Base-by-base conservation (phyloP, 1,139 yeast genomes). In the Candida neerlandica region DNA sequence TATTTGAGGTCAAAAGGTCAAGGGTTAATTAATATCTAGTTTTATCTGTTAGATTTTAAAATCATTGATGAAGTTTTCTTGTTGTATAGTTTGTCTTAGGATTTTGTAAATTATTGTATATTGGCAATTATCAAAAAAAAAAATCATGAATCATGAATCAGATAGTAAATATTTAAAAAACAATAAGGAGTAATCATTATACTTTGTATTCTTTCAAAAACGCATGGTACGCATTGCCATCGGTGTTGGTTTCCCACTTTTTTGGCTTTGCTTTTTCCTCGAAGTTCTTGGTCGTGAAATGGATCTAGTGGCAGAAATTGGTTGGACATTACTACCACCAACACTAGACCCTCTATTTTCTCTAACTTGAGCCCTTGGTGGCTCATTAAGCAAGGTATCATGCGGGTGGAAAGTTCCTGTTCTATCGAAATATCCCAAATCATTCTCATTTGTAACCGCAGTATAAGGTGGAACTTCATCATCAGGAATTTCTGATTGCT, bases 401-500 rank as follows among this genome's bases (percentile, higher is more conserved):
- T 68, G 75, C 5, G 74, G 70, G 55, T 66, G 78, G 53, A 78
- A 81, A 16, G 65, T 78, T 1, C 97, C 97, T 42, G 77, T 69
- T 34, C 71, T 71, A 66, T 89, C 96, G 61, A 89, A 91, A 64
- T 81, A 87, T 0, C 97, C 97, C 64, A 87, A 81, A 62, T 90
- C 96, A 46, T 80, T 75, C 30, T 84, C 89, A 54, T 81, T 82
- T 1, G 87, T 83, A 35, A 77, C 73, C 14, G 77, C 87, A 2
- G 35, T 41, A 57, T 87, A 87, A 9, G 85, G 75, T 0, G 95
- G 95, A 0, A 86, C 89, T 53, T 74, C 73, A 11, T 73, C 67
- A 39, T 65, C 60, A 1, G 72, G 73, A 50, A 65, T 59, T 18
- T 66, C 77, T 0, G 68, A 23, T 23, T 23, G 27, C 5, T 23